A percentile compares a stretch with the other conserved stretches of the same genome.
phyloP scores from a whole-genome alignment of 1,139 yeast species.

The Candida tropicalis region DNA sequence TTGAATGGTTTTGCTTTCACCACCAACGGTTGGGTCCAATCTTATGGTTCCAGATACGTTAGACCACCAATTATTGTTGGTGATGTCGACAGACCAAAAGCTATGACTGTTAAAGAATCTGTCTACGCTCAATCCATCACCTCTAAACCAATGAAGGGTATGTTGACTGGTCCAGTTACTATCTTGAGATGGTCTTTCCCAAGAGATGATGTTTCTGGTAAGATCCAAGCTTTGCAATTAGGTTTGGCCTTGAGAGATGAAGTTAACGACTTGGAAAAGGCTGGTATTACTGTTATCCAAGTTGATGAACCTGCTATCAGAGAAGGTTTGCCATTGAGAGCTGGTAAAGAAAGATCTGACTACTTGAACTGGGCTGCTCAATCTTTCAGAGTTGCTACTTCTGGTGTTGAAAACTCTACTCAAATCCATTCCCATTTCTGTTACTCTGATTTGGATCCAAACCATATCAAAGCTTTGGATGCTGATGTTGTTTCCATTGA shows the following conservation, averaged over 20 bases:
- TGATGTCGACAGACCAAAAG: constrained; percentile 97
- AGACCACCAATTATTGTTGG: constrained; percentile 99
- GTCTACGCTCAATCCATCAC: constrained; percentile 98
- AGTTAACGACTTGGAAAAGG: constrained; percentile 96
- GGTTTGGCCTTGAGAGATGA: constrained; percentile 98
- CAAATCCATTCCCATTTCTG: constrained; percentile 99
- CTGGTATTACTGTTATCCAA: constrained; percentile 97
- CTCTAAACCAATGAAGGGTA: constrained; percentile 97
- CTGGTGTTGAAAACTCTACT: constrained; percentile 93
- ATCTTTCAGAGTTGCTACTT: constrained; percentile 99
- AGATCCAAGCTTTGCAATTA: constrained; percentile 95
- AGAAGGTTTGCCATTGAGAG: constrained; percentile 99
- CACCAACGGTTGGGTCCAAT: constrained; percentile 99
- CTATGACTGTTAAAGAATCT: constrained; percentile 99
- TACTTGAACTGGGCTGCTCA: constrained; percentile 99
- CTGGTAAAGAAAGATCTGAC: constrained; percentile 94
- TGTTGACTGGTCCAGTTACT: constrained; percentile 99
- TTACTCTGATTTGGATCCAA: constrained; percentile 99
- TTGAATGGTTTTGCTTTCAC: constrained; percentile 98
- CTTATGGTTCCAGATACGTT: constrained; percentile 99
- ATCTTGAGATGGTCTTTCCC: constrained; percentile 99
- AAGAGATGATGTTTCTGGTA: constrained; percentile 95
- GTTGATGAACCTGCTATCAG: constrained; percentile 99
- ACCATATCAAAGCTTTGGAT: constrained; percentile 98
- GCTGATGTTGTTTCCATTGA: constrained; percentile 99